Conservation (phyloP, 1,284 basidiomycete genomes). For the Termitomyces sp. region DNA sequence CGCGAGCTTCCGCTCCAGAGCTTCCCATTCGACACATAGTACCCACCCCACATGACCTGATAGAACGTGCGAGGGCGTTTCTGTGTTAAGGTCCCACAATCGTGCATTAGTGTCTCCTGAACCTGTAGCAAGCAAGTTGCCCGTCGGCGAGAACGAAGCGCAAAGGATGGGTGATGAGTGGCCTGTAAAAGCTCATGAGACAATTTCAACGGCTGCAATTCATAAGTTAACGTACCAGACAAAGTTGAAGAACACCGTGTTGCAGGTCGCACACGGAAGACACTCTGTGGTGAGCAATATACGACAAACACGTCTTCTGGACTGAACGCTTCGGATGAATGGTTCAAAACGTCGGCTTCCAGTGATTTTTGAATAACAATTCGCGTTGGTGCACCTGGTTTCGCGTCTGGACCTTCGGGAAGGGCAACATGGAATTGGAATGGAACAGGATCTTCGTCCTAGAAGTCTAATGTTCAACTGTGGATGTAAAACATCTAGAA, state of each 20-base stretch:
- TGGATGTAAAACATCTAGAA: neutral
- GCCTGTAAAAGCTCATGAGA: conserved; percentile 40
- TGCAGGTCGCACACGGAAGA: conserved; percentile 92
- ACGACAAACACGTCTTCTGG: conserved; percentile 85
- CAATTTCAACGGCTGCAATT: neutral
- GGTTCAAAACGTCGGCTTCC: conserved; percentile 70
- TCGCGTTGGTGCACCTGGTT: conserved; percentile 62
- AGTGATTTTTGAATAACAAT: conserved; percentile 80
- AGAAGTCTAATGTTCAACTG: conserved; percentile 12
- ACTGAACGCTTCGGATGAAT: conserved; percentile 68
- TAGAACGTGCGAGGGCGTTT: conserved; percentile 86
- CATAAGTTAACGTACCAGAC: conserved; percentile 48
- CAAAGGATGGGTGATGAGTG: conserved; percentile 94
- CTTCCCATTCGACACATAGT: conserved; percentile 96
- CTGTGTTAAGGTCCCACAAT: conserved; percentile 93
- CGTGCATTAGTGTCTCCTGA: conserved; percentile 93
- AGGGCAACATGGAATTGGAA: conserved; percentile 83
- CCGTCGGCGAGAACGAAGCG: conserved; percentile 93
- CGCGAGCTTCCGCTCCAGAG: conserved; percentile 83
- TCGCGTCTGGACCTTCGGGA: conserved; percentile 47
- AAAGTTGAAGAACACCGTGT: conserved; percentile 91
- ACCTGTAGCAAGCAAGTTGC: conserved; percentile 87
- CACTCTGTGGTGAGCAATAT: conserved; percentile 90
- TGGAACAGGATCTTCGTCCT: conserved; percentile 85
- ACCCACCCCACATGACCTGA: conserved; percentile 94